Evolutionary conservation across 2,329 filamentous ascomycete species (phyloP), one percentile per base, ranked within the genome.

Genomic region (Neurospora sp.): DNA sequence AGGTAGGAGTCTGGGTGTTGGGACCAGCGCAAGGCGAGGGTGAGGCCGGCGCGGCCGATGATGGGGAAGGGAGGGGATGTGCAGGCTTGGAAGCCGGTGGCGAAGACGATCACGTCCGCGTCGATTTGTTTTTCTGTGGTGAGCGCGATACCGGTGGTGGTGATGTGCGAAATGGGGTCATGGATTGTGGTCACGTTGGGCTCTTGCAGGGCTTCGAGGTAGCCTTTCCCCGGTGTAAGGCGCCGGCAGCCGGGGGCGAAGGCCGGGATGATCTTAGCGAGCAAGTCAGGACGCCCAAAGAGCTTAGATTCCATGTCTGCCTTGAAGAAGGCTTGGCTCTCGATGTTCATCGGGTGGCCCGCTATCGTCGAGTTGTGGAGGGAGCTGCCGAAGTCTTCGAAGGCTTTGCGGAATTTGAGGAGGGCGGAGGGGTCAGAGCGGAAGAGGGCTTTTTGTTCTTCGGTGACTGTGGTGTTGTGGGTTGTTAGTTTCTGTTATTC

Each of bases 41-140:
- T 77, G 10, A 77, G 72, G 11, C 79, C 80, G 40, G 73, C 71
- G n/a, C 77, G 78, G 7, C 84, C 84, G 1, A 78, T 73, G 7
- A 85, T 74, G 6, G 77, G 74, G 74, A 84, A 84, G 13, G 78
- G 79, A 4, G 83, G 82, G 19, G 80, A 76, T 43, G 77, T 77
- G 2, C 79, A 79, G 6, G 81, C 79, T 72, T 79, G 76, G 78
- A 83, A 84, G 13, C 83, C 82, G 0, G 82, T 84, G n/a, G 83
- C 83, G 76, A 81, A 84, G 62, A 84, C 79, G 3, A 86, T 78
- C 10, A 78, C 79, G 73, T 86, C 84, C 43, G 85, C 77, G 9
- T 79, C 76, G n/a, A 81, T 68, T 2, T n/a, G 52, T 15, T 62
- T 68, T 8, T 75, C 73, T 71, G 72, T 73, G 62, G 71, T 71